phyloP scores from a whole-genome alignment of 768 basidiomycete genomes.

The Auricularia sp. region DNA sequence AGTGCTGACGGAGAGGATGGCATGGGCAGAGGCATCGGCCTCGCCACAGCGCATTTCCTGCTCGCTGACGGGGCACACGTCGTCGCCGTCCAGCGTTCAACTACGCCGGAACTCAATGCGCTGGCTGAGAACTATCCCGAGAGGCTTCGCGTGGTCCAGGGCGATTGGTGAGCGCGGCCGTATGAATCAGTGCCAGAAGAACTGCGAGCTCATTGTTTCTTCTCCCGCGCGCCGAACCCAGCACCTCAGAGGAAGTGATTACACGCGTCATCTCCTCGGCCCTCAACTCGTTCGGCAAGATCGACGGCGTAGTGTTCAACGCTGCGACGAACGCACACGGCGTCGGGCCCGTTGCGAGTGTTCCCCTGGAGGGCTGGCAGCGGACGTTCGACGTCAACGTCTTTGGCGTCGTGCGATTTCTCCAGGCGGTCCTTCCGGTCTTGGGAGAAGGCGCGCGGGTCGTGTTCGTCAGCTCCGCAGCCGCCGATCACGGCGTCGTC shows the following conservation, averaged over 20 bases:
- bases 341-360: neutral
- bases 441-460: neutral
- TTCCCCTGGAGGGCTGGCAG: neutral
- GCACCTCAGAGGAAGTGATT: neutral
- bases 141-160: no score
- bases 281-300: neutral
- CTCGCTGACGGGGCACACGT: no score
- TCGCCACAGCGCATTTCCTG: no score
- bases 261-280: neutral
- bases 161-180: no score
- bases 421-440: neutral
- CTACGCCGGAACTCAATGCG: no score
- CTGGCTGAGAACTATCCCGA: no score
- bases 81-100: no score
- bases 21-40: no score
- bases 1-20: no score
- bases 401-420: neutral
- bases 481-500: neutral
- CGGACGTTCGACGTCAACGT: neutral
- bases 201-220: no score
- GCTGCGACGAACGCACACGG: neutral
- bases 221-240: no score
- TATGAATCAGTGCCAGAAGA: no score
- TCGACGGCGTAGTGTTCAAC: neutral
- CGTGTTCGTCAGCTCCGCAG: neutral